A percentile compares a stretch with the other conserved stretches of the same genome.
These are phyloP conservation scores for Emergomyces africanus DNA, from an alignment of 2,329 filamentous ascomycete species.

Conservation along the genomic window DNA sequence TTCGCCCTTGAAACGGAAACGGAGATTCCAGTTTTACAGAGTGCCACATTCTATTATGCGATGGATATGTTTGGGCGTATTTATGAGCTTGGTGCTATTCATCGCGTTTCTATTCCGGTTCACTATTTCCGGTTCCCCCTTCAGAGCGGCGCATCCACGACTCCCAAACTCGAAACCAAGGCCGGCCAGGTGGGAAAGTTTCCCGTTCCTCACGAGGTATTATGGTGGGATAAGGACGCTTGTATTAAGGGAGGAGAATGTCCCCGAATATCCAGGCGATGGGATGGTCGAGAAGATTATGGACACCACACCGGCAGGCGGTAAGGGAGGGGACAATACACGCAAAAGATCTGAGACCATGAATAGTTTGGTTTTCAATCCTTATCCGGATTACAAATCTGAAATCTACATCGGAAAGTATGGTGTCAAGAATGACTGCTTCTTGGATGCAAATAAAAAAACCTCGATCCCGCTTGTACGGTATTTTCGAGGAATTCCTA, in stretches of 20 bases:
- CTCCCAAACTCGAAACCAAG: constrained; percentile 16
- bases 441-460: constrained; percentile 54
- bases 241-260: constrained; percentile 51
- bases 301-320: constrained; percentile 24
- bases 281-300: constrained; percentile 34
- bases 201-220: constrained; percentile 74
- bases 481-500: constrained; percentile 64
- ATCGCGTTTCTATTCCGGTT: constrained; percentile 62
- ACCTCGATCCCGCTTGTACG: constrained; percentile 56
- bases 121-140: constrained; percentile 48
- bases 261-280: constrained; percentile 68
- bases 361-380: constrained; percentile 43
- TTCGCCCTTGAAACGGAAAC: constrained; percentile 17
- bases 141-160: constrained; percentile 7
- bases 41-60: constrained; percentile 62
- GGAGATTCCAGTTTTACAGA: constrained; percentile 39
- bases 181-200: constrained; percentile 69
- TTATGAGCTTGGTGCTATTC: constrained; percentile 59
- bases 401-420: constrained; percentile 43
- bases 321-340: constrained; percentile 18
- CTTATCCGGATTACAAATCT: constrained; percentile 54
- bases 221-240: constrained; percentile 75
- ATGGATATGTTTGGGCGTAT: constrained; percentile 62
- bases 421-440: constrained; percentile 60
- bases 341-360: constrained; percentile 1